Evolutionary conservation across 352 stramenopile genomes (phyloP), one percentile per base, ranked within the genome.

Genomic region (Vaucheria bursata): DNA sequence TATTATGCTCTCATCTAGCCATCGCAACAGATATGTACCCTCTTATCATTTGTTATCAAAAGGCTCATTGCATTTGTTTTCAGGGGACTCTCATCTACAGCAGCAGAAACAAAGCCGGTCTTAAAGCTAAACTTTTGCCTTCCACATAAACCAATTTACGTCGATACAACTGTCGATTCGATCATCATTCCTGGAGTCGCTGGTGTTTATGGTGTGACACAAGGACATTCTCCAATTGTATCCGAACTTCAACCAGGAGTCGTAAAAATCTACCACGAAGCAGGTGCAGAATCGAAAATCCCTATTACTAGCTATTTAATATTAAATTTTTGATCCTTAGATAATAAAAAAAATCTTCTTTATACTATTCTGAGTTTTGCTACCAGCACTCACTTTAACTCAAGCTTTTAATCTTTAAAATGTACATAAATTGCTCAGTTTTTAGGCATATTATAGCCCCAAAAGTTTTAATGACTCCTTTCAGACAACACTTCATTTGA

Each of bases 121-220:
- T 86, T 90, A 35, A 88, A 80, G 7, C 84, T 91, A 35, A 90
- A 90, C 75, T 92, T 92, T 74, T 86, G 84, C 78, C 82, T 92
- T 31, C 88, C 88, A 36, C 86, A 91, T 78, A 81, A 90, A 79
- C 89, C 88, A 29, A 88, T 92, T 71, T 92, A 92, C 81, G 85
- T 79, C 31, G 75, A 67, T 6, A 85, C 84, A 79, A 72, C 66
- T 6, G 80, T 85, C 1, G 64, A 82, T 36, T 37, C 53, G 37
- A 74, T 83, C 0, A 79, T 83, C 72, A 82, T 98, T 85, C 95
- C 94, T 7, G 94, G 94, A 71, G 86, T 91, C 35, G 92, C 93
- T 67, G 95, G 94, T 81, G 94, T 98, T 88, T 99, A 98, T 87
- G 95, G 95, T 87, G 91, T 99, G 37, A 97, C 94, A 7, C 92